Base-by-base conservation (phyloP, 257 asterid genomes). In the Cruciata laevipes region DNA sequence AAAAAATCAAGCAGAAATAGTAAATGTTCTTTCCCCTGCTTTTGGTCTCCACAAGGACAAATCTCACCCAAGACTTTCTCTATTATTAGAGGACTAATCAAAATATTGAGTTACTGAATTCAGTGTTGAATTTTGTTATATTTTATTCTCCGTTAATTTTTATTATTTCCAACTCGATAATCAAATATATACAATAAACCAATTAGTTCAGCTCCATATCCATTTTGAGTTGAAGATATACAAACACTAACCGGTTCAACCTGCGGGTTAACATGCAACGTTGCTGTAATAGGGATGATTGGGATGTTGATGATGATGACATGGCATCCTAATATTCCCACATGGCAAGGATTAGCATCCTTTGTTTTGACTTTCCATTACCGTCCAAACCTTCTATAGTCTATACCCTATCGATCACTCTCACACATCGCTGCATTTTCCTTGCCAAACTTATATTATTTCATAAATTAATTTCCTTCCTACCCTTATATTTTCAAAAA, bases 281-380 rank as follows among this genome's bases (percentile, higher is more conserved):
- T 42, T 17, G 51, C 51, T 7, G 1, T 37, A 11, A 37, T 37
- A 37, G 42, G 8, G 42, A 37, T 37, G 51, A 42, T 17, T 42
- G 51, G 51, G 51, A 3, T 62, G 75, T 47, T 5, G 66, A 3
- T 62, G 75, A 61, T 3, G 66, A 69, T 65, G 66, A 65, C 66
- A 20, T 72, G 71, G 61, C 61, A 20, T 42, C 0, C 12, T 23
- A 55, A 52, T 56, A 65, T 55, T 71, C 66, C 61, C 58, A 64
- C 70, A 55, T 64, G 66, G 51, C 59, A 53, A 47, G 21, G 30
- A 53, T 53, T 23, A n/a, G 60, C 27, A 53, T 17, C 21, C 21
- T 18, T 56, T 21, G 37, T 65, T 72, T 72, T 72, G 76, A 72
- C 71, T 72, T 72, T 30, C 20, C 8, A 13, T 32, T 53, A 35